Evolutionary conservation across 345 rosid species (phyloP).

Genomic region (Eucalyptus dawsonii): DNA sequence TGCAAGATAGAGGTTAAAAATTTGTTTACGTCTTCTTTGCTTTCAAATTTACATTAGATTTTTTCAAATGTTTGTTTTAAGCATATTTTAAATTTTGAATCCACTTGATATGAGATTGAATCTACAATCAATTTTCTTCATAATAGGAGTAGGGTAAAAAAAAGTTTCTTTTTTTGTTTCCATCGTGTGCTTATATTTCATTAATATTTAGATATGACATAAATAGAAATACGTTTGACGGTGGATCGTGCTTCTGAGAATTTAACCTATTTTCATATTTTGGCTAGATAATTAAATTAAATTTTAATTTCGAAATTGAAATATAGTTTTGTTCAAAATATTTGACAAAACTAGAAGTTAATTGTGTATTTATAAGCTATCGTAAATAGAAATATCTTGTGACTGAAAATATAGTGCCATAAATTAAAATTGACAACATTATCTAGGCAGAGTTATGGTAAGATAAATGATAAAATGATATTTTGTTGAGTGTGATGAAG

Average conservation of each 20-base stretch:
- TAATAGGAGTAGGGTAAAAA: not conserved
- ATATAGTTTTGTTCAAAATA: no score
- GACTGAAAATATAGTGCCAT: not conserved
- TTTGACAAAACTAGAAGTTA: not conserved
- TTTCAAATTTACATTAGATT: not conserved
- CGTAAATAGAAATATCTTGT: not conserved
- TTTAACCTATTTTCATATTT: not conserved
- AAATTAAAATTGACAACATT: not conserved
- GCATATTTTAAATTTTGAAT: not conserved
- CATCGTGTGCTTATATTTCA: not conserved
- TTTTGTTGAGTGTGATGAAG: not conserved
- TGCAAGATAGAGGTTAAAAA: not conserved
- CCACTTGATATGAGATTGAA: not conserved
- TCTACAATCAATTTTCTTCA: not conserved
- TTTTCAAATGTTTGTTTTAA: no score
- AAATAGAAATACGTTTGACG: not conserved
- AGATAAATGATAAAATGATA: not conserved
- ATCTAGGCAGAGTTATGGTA: not conserved
- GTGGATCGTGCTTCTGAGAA: not conserved
- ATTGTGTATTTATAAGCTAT: not conserved
- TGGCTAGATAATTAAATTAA: not conserved
- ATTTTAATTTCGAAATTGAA: not conserved
- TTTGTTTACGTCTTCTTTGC: not conserved
- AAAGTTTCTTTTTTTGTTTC: not conserved
- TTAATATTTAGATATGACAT: no score